phyloP scores from a whole-genome alignment of 345 rosid genomes.

The Schrenkiella parvula region DNA sequence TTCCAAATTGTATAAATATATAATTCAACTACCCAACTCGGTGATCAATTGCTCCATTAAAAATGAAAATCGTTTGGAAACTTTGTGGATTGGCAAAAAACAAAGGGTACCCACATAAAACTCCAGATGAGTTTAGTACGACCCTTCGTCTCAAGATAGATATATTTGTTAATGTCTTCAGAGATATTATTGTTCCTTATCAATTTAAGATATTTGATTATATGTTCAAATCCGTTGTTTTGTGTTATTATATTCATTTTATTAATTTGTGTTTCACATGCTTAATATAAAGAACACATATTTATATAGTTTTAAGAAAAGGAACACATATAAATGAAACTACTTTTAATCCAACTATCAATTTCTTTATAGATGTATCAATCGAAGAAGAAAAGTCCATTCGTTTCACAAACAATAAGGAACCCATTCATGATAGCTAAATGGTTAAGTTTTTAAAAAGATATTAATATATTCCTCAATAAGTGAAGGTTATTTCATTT shows the following conservation, averaged over 20 bases:
- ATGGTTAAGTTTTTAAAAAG: no score
- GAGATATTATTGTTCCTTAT: neutral
- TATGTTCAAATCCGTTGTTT: neutral
- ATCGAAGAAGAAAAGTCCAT: neutral
- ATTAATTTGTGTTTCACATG: neutral
- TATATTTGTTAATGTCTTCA: neutral
- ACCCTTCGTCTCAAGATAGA: neutral
- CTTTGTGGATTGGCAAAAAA: neutral
- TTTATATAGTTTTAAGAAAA: no score
- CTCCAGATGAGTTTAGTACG: neutral
- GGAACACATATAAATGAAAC: neutral
- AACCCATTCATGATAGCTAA: no score
- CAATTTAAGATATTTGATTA: no score
- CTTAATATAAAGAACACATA: neutral
- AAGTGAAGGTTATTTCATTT: neutral
- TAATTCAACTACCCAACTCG: slow-evolving; percentile 1
- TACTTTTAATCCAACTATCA: neutral
- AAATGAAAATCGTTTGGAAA: neutral
- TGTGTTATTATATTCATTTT: neutral
- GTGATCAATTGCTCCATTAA: slow-evolving; percentile 11
- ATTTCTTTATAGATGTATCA: neutral
- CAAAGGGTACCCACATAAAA: neutral
- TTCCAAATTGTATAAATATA: neutral
- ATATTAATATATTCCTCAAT: neutral
- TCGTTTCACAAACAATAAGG: no score